Base-by-base conservation (phyloP, 306 rosid genomes). In the Pueraria montana region DNA sequence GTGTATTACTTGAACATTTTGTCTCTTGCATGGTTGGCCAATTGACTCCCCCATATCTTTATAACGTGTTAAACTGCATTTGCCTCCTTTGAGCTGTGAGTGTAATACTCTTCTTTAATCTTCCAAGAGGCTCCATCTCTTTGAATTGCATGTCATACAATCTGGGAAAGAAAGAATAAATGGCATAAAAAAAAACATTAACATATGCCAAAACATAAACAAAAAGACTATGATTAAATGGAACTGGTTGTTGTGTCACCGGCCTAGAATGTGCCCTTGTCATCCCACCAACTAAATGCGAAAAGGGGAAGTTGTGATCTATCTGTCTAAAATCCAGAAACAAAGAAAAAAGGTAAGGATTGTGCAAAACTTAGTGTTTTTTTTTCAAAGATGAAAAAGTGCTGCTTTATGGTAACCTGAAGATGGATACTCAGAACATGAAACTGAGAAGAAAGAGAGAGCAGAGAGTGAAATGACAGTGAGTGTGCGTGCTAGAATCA, bases 251-350 rank as follows among this genome's bases (percentile, higher is more conserved):
- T 92, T 4, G 78, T 78, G 11, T 92, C 96, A 5, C 98, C 96
- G 1, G 97, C 94, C 12, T 0, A 24, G 72, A 90, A 94, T 4
- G 90, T 83, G 11, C 88, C 92, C 80, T 87, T 92, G 56, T 91
- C 94, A 38, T 88, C 87, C 90, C 89, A 80, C 98, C 98, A 94
- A 92, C 98, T 85, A 79, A 94, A 94, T 27, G 90, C 88, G 49
- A 94, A 80, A 67, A 86, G 76, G 10, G 94, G 94, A 65, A 84
- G 42, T 21, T 84, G 11, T 59, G 89, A 76, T 68, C 59, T 78
- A 56, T 78, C 96, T 87, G 93, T 49, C 26, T 76, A 69, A 61
- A 72, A 74, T 27, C 24, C 24, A 73, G 36, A 43, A 12, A 26
- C 50, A 45, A 53, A 63, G 14, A n/a, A 46, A 27, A 50, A 45